A percentile compares a stretch with the other conserved stretches of the same genome.
Evolutionary conservation across 176 grass and related monocot species (phyloP).

Genomic region (Ampelocalamus luodianensis): DNA sequence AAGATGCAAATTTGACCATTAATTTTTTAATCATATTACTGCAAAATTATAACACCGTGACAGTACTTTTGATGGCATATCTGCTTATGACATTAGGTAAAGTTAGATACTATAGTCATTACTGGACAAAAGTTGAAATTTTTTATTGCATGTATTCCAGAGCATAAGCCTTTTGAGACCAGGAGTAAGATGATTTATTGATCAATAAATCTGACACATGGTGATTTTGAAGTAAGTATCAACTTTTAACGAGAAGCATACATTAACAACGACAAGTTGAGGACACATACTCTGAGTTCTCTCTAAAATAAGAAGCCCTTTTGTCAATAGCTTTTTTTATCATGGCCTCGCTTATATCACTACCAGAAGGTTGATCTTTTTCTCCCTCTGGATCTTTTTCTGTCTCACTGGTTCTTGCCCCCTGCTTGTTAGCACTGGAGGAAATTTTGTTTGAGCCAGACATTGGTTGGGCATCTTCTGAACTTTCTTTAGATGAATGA

Average conservation of each 20-base stretch:
- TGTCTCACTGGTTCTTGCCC: slow-evolving; percentile 43
- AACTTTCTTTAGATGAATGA: slow-evolving; percentile 58
- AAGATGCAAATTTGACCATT: neutral
- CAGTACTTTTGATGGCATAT: slow-evolving; percentile 18
- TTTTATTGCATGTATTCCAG: neutral
- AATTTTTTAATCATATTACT: neutral
- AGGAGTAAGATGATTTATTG: neutral
- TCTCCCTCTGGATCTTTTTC: slow-evolving; percentile 39
- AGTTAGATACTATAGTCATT: slow-evolving; percentile 5
- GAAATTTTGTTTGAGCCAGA: slow-evolving; percentile 39
- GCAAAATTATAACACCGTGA: neutral
- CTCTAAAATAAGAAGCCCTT: slow-evolving; percentile 76
- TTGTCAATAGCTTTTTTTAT: slow-evolving; percentile 75
- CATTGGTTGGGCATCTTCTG: slow-evolving; percentile 48
- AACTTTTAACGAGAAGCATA: neutral
- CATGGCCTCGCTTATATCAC: slow-evolving; percentile 63
- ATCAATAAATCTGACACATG: slow-evolving; percentile 25
- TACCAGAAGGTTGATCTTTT: slow-evolving; percentile 46
- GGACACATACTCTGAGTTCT: slow-evolving; percentile 80
- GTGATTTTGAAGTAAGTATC: neutral
- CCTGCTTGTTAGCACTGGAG: slow-evolving; percentile 44
- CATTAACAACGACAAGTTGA: neutral
- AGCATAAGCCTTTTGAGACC: neutral
- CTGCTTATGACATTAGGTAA: neutral
- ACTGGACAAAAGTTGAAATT: neutral